These are phyloP conservation scores for Letharia lupina DNA, from an alignment of 495 filamentous ascomycete species.

Conservation along the genomic window DNA sequence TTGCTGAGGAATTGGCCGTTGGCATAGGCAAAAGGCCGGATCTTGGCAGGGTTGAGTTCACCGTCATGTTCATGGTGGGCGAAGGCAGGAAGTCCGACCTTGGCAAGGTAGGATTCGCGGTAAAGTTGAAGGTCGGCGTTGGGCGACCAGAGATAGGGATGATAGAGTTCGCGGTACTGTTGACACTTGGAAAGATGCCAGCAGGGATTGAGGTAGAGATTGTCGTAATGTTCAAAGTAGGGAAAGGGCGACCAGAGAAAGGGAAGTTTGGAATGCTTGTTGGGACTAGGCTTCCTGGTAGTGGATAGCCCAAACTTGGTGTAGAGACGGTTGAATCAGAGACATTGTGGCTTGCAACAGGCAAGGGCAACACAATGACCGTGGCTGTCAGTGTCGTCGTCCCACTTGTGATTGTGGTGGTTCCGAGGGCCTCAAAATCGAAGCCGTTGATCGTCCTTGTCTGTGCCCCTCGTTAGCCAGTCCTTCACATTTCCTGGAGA, in stretches of 20 bases:
- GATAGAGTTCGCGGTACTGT: neutral
- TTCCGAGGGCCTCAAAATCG: neutral
- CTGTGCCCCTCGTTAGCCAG: neutral
- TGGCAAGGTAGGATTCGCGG: neutral
- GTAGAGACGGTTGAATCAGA: neutral
- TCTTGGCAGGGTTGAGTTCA: neutral
- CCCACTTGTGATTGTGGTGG: neutral
- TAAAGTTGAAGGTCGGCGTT: neutral
- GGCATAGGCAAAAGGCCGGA: neutral
- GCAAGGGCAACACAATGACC: neutral
- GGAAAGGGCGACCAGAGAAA: neutral
- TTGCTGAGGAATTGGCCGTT: neutral
- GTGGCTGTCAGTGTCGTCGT: neutral
- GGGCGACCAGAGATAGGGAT: neutral
- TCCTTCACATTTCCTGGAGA: neutral
- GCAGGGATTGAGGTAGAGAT: neutral
- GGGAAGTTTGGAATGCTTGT: neutral
- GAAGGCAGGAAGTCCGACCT: neutral
- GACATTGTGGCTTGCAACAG: neutral
- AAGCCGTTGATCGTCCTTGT: neutral
- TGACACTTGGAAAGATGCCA: neutral
- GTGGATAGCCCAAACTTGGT: neutral
- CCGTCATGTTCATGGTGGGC: neutral
- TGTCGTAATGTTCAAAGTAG: neutral
- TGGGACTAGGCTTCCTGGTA: neutral